These are phyloP conservation scores for Epichloe gansuensis DNA, from an alignment of 2,329 filamentous ascomycete genomes.

Conservation along the genomic window DNA sequence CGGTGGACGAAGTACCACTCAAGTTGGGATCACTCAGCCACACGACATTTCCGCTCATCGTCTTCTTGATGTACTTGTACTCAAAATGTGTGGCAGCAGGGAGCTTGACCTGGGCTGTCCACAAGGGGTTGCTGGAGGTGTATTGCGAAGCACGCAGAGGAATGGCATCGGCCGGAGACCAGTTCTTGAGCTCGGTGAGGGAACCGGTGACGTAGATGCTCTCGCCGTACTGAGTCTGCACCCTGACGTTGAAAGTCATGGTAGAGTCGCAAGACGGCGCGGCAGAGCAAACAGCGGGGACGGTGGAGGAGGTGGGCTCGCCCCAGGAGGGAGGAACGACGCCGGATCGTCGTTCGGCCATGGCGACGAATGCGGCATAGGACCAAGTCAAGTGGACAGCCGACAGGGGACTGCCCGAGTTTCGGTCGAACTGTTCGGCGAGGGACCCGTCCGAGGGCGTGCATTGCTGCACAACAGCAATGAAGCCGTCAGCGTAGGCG, in stretches of 20 bases:
- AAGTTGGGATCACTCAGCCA: constrained; percentile 45
- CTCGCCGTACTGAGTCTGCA: constrained; percentile 7
- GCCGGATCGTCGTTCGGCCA: constrained; percentile 38
- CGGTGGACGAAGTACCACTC: constrained; percentile 7
- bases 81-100: constrained; percentile 38
- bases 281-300: constrained; percentile 10
- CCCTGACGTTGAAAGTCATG: constrained; percentile 12
- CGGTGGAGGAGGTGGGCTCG: constrained; percentile 9
- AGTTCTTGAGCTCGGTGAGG: constrained; percentile 26
- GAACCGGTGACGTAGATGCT: constrained; percentile 13
- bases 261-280: constrained; percentile 14
- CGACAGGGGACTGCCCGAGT: constrained; percentile 38
- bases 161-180: constrained; percentile 28
- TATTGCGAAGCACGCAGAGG: constrained; percentile 40
- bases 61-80: constrained; percentile 50
- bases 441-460: constrained; percentile 47
- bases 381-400: constrained; percentile 61
- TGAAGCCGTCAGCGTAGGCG: constrained; percentile 46
- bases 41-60: constrained; percentile 31
- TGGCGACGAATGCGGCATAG: constrained; percentile 53
- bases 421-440: constrained; percentile 49
- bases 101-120: constrained; percentile 38
- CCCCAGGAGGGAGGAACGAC: constrained; percentile 43
- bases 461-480: constrained; percentile 48
- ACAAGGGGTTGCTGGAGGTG: constrained; percentile 38